phyloP scores from a whole-genome alignment of 2,329 filamentous ascomycete genomes.

The Dothistroma pini region DNA sequence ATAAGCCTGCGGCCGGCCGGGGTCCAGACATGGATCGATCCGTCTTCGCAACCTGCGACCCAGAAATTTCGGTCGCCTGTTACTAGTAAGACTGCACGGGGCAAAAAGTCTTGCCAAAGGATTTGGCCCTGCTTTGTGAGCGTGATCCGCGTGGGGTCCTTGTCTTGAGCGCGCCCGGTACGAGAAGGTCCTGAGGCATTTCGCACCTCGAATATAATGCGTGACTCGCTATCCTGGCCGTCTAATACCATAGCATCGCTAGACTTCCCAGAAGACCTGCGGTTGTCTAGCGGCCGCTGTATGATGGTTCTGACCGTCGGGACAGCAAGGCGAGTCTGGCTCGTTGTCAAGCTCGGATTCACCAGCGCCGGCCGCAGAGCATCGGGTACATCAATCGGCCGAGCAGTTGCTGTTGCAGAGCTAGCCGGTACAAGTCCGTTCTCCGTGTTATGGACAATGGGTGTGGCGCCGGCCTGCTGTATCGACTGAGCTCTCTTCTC shows the following conservation, averaged over 20 bases:
- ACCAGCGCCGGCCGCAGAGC: constrained; percentile 84
- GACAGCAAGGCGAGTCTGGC: constrained; percentile 80
- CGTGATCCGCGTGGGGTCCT: constrained; percentile 80
- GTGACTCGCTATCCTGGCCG: constrained; percentile 56
- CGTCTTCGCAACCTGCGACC: constrained; percentile 90
- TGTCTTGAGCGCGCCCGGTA: constrained; percentile 58
- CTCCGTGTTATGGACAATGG: constrained; percentile 70
- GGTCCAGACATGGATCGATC: constrained; percentile 85
- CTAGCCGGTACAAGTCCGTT: constrained; percentile 75
- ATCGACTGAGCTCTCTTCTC: constrained; percentile 58
- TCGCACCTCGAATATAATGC: constrained; percentile 77
- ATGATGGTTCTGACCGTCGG: constrained; percentile 83
- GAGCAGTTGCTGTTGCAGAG: constrained; percentile 53
- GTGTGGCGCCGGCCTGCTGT: constrained; percentile 61
- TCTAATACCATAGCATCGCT: constrained; percentile 41
- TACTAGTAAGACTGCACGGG: constrained; percentile 79
- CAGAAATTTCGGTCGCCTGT: constrained; percentile 90
- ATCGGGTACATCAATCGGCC: constrained; percentile 58
- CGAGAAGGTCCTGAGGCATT: constrained; percentile 66
- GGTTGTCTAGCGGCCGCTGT: constrained; percentile 71
- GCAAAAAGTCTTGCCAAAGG: constrained; percentile 92
- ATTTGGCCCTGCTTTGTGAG: constrained; percentile 75
- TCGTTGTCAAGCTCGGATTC: constrained; percentile 75
- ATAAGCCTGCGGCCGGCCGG: constrained; percentile 82
- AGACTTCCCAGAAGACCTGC: constrained; percentile 44